Evolutionary conservation across 2,329 filamentous ascomycete genomes (phyloP).

Genomic region (Colletotrichum sp.): DNA sequence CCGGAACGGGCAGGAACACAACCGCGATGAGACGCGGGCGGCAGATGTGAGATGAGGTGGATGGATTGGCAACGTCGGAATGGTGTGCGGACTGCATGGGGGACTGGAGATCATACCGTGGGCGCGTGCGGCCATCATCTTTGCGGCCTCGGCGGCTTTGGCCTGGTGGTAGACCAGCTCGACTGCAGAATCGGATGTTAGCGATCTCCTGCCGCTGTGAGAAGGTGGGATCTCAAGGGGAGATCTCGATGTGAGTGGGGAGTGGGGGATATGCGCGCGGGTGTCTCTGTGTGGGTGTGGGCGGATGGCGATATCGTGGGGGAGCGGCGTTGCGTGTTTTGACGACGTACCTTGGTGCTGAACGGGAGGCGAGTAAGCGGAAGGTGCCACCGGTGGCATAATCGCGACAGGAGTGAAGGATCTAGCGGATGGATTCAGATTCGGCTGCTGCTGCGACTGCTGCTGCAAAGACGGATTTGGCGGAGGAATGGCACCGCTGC

Average conservation of each 20-base stretch:
- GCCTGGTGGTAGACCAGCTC: background rate
- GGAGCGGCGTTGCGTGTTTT: background rate
- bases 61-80: background rate
- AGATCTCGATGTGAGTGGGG: background rate
- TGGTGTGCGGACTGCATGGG: background rate
- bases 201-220: background rate
- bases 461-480: background rate
- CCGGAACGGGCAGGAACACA: background rate
- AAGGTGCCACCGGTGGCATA: background rate
- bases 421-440: background rate
- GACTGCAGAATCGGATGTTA: background rate
- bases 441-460: background rate
- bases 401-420: background rate
- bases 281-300: background rate
- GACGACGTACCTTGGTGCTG: background rate
- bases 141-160: constrained; percentile 8
- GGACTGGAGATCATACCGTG: constrained; percentile 2
- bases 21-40: background rate
- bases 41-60: background rate
- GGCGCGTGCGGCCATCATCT: background rate
- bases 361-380: background rate
- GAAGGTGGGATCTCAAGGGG: background rate
- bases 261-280: background rate
- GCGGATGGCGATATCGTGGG: background rate
- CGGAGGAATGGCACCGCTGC: background rate